Base-by-base conservation (phyloP, 306 rosid genomes). In the Cucumis hystrix region DNA sequence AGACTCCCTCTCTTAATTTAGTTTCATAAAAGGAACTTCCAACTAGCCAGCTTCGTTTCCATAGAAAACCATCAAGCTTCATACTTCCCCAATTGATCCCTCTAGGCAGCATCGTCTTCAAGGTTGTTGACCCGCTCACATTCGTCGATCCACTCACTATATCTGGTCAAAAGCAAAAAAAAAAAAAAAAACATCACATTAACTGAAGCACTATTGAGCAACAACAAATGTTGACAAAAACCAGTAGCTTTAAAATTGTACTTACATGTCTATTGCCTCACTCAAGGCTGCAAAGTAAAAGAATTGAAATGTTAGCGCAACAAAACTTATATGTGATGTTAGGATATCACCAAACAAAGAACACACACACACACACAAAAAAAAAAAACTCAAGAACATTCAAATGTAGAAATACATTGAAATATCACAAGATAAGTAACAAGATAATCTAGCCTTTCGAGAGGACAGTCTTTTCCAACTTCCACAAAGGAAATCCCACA, bases 131-230 rank as follows among this genome's bases (percentile, higher is more conserved):
- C 98, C 80, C 88, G 87, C 79, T 91, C 98, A 6, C 98, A 93
- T 89, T 93, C 98, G 55, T 93, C 98, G 68, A 93, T 93, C 98
- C 98, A 93, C 84, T 93, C 98, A 0, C 95, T 93, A 79, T 93
- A 93, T 91, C 98, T 93, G 89, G 74, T 83, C n/a, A 52, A 37
- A 78, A 47, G 52, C 52, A 47, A 47, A 15, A 80, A 28, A 28
- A 28, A 28, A 28, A 28, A 52, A 15, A 80, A 33, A 15, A 37
- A 67, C 17, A 17, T 37, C 23, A 41, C 2, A 59, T 28, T 47
- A 75, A 76, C 35, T 6, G 21, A 73, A 16, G 37, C 25, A 76
- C 66, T 37, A 21, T 54, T 45, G 35, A 13, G 35, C 47, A 58
- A 9, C 54, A 65, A 64, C 37, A 33, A 33, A 33, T 18, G 18